A percentile compares a stretch with the other conserved stretches of the same genome.
phyloP scores from a whole-genome alignment of 2,329 filamentous ascomycete genomes.

The Colletotrichum sp. region DNA sequence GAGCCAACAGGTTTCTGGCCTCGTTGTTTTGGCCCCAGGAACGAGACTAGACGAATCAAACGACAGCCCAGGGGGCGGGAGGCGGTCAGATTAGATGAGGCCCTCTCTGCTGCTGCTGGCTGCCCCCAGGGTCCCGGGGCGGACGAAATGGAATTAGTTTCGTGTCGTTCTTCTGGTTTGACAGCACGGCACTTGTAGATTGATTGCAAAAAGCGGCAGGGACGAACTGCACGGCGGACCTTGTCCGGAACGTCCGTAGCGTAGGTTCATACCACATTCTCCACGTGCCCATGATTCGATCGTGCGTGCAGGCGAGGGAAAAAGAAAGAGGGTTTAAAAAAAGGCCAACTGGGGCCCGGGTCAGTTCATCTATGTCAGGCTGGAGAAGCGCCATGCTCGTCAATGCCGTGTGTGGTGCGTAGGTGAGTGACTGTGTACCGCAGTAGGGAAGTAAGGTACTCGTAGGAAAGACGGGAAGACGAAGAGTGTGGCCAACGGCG shows the following conservation, averaged over 20 bases:
- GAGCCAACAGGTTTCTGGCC: not conserved
- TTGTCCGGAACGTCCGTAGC: slow-evolving; percentile 9
- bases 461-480: not conserved
- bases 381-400: slow-evolving; percentile 11
- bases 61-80: not conserved
- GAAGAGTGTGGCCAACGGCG: not conserved
- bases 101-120: not conserved
- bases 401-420: slow-evolving; percentile 11
- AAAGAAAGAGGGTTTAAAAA: not conserved
- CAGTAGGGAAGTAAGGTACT: no score
- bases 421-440: not conserved
- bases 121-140: not conserved
- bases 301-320: not conserved
- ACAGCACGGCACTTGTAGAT: slow-evolving; percentile 13
- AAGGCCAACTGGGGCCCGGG: not conserved
- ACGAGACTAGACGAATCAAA: not conserved
- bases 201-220: not conserved
- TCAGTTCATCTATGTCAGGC: slow-evolving; percentile 13
- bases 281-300: slow-evolving; percentile 9
- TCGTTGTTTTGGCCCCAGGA: not conserved
- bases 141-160: not conserved
- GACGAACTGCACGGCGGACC: not conserved
- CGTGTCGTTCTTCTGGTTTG: not conserved
- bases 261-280: not conserved
- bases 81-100: not conserved